These are phyloP conservation scores for Calocybe indica DNA, from an alignment of 768 basidiomycete species.

Conservation along the genomic window DNA sequence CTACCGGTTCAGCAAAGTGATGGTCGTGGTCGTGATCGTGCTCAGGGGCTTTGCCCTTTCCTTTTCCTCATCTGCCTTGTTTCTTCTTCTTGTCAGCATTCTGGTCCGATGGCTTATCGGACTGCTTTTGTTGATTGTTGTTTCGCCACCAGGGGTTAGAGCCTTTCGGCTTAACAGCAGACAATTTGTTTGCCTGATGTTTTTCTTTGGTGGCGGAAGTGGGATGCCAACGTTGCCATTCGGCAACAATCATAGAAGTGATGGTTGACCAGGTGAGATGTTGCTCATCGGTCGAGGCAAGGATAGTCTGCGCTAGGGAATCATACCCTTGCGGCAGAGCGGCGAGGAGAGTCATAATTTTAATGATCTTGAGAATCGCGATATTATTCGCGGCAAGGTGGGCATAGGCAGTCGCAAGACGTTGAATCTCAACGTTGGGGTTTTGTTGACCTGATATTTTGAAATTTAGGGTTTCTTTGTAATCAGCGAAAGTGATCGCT, in stretches of 20 bases:
- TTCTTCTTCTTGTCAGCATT: too few relatives aligned
- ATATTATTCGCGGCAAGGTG: neutral
- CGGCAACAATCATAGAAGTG: neutral
- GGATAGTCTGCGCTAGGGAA: neutral
- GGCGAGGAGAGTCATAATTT: neutral
- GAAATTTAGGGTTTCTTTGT: neutral
- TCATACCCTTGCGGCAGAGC: neutral
- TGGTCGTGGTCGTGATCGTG: too few relatives aligned
- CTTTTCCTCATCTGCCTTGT: too few relatives aligned
- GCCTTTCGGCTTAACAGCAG: too few relatives aligned
- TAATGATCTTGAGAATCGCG: neutral
- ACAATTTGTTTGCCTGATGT: too few relatives aligned
- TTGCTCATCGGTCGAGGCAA: neutral
- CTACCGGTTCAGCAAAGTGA: too few relatives aligned
- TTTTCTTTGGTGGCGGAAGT: too few relatives aligned
- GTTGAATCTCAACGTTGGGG: neutral
- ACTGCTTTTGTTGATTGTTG: too few relatives aligned
- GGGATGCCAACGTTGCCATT: neutral
- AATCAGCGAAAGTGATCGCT: neutral
- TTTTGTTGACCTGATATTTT: neutral
- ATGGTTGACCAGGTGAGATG: neutral
- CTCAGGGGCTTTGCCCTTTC: too few relatives aligned
- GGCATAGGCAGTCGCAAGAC: neutral
- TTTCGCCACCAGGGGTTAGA: too few relatives aligned
- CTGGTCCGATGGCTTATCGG: too few relatives aligned